Conservation (phyloP, 1,139 yeast species). For the Geotrichum cucujoidarum region DNA sequence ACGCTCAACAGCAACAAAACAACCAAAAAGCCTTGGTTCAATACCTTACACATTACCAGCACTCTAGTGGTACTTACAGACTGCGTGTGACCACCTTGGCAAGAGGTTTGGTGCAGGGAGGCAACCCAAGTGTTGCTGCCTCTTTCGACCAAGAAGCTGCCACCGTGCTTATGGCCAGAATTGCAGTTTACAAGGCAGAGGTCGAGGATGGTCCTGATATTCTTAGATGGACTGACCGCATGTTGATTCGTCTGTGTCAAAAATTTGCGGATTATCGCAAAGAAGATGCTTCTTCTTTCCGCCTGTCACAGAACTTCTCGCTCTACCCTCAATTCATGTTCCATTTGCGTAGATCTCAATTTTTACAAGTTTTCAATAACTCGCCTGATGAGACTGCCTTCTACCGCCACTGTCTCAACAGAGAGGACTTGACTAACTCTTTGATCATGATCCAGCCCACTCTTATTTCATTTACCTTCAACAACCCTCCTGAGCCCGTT, state of each 20-base stretch:
- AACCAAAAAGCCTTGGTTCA: slow-evolving; percentile 46
- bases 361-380: slow-evolving; percentile 64
- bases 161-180: slow-evolving; percentile 55
- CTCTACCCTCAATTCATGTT: slow-evolving; percentile 71
- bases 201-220: slow-evolving; percentile 56
- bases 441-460: slow-evolving; percentile 76
- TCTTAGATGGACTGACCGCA: slow-evolving; percentile 71
- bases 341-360: slow-evolving; percentile 66
- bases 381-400: slow-evolving; percentile 79
- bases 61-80: slow-evolving; percentile 43
- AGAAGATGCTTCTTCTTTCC: slow-evolving; percentile 63
- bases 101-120: slow-evolving; percentile 27
- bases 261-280: slow-evolving; percentile 73
- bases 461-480: slow-evolving; percentile 59
- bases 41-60: slow-evolving; percentile 64
- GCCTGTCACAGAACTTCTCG: slow-evolving; percentile 64
- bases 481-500: slow-evolving; percentile 51
- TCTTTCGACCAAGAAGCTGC: slow-evolving; percentile 71
- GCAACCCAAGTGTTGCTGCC: slow-evolving; percentile 30
- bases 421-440: slow-evolving; percentile 63
- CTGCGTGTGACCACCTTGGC: slow-evolving; percentile 45
- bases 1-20: slow-evolving; percentile 59
- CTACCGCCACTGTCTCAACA: slow-evolving; percentile 61
- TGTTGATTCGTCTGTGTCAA: slow-evolving; percentile 66
- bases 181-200: slow-evolving; percentile 48